Evolutionary conservation across 768 basidiomycete species (phyloP), one percentile per base, ranked within the genome.

Genomic region (Mycena galopus): DNA sequence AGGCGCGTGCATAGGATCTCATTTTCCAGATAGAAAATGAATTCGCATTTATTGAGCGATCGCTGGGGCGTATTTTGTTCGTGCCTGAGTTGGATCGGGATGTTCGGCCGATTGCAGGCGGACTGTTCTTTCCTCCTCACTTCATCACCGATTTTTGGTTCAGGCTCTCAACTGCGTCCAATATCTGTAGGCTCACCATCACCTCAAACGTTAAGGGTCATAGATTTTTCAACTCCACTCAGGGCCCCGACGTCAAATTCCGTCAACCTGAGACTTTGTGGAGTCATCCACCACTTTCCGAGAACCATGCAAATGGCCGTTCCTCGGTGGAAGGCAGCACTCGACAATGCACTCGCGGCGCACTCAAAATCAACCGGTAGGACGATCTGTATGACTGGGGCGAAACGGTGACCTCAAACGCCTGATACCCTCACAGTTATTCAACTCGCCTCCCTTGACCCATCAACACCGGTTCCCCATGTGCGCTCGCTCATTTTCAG

Each of bases 401-500:
- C 0, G 25, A 21, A 14, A 32, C n/a, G 12, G 8, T 10, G 50
- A 23, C 42, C 23, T 27, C 12, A 30, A 37, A 29, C 16, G 25
- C 33, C 62, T 68, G 55, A 47, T 58, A 27, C 23, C 23, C 25
- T 61, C 3, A 61, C 73, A 93, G 93, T 89, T 30, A 83, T 86
- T 69, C 92, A 93, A 76, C 79, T 94, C 44, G 89, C 91, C 0
- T 89, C 90, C 0, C 79, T 90, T 51, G 89, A 89, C 75, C 77
- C 83, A 7, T 78, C 79, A 21, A 69, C 80, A 0, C 73, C 77
- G 55, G 78, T 80, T 11, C 92, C 93, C 1, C 90, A 86, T 67
- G 93, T 91, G 50, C 93, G 94, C 74, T 88, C 91, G 5, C 86
- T 87, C 69, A 82, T 93, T 64, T 89, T 93, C 71, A 89, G 94